Evolutionary conservation across 2,329 filamentous ascomycete genomes (phyloP), one percentile per base, ranked within the genome.

Genomic region (Pyricularia sp.): DNA sequence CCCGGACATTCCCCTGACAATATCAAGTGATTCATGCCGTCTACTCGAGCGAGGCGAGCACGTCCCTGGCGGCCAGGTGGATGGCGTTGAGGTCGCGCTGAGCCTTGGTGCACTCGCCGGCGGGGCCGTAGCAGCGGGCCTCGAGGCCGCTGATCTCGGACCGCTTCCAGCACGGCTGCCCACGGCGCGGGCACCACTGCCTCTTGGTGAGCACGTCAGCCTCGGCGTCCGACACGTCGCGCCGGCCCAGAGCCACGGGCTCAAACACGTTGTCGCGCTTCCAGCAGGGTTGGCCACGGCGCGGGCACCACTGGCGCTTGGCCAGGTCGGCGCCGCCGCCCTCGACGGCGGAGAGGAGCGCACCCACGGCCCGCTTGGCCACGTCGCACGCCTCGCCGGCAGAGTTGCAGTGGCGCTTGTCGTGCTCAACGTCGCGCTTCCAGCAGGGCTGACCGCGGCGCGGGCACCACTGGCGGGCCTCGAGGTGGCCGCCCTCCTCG

Each of bases 181-280:
- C 77, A 36, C 72, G 72, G 55, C 71, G 71, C n/a, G 69, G 70
- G 58, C 70, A 72, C 67, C 55, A 55, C 67, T 64, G 66, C n/a
- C 66, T 28, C 71, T 72, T 71, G 71, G 72, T 71, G 69, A 72
- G 55, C 71, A 69, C 63, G 72, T 73, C 42, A 70, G 68, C 68
- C 70, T 70, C 72, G 33, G 71, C 69, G 30, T 70, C 70, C 71
- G 76, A 75, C 69, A 73, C 68, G 6, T 71, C 68, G 50, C 73
- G 71, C 31, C 79, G 73, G 28, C 71, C 69, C 68, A 82, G 77
- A 25, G 77, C 73, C 71, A 79, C 59, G 69, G 76, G 75, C 4
- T 77, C 74, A 70, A 76, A 75, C n/a, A 78, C 80, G 71, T 80
- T 81, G 75, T 80, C 80, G 72, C 77, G 76, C 73, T 81, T 80